These are phyloP conservation scores for Camellia granthamiana DNA, from an alignment of 148 eudicot genomes.

Conservation along the genomic window DNA sequence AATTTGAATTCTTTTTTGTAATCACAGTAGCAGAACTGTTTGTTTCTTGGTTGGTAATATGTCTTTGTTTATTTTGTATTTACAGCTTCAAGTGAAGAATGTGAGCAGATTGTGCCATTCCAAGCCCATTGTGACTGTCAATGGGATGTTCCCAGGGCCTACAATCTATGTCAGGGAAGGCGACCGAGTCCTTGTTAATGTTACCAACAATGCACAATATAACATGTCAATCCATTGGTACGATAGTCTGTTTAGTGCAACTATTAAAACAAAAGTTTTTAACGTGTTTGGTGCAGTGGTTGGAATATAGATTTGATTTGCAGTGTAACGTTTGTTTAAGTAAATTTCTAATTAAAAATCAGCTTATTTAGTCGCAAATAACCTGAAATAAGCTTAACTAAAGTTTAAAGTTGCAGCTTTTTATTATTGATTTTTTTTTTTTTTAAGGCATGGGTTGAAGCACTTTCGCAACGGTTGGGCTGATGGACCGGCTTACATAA, in stretches of 20 bases:
- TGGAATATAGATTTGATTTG: background rate
- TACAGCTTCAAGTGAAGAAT: constrained; percentile 51
- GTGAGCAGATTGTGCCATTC: constrained; percentile 61
- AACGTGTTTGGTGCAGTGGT: background rate
- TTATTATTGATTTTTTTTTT: background rate
- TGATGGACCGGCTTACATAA: constrained; percentile 40
- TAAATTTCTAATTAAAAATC: too few relatives aligned
- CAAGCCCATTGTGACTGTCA: constrained; percentile 65
- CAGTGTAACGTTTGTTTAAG: too few relatives aligned
- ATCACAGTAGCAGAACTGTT: background rate
- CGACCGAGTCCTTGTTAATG: constrained; percentile 49
- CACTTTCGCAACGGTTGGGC: constrained; percentile 41
- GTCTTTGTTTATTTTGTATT: background rate
- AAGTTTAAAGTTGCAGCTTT: too few relatives aligned
- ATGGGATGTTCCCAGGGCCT: constrained; percentile 75
- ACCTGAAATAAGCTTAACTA: too few relatives aligned
- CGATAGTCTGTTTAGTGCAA: background rate
- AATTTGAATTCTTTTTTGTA: background rate
- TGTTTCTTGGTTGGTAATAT: background rate
- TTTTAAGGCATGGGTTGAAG: constrained; percentile 36
- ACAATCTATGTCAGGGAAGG: constrained; percentile 58
- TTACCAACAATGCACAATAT: constrained; percentile 56
- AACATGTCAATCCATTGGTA: constrained; percentile 52
- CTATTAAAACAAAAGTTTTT: background rate
- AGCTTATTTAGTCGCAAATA: too few relatives aligned